These are phyloP conservation scores for Cercophora scortea DNA, from an alignment of 495 filamentous ascomycete genomes.

Conservation along the genomic window DNA sequence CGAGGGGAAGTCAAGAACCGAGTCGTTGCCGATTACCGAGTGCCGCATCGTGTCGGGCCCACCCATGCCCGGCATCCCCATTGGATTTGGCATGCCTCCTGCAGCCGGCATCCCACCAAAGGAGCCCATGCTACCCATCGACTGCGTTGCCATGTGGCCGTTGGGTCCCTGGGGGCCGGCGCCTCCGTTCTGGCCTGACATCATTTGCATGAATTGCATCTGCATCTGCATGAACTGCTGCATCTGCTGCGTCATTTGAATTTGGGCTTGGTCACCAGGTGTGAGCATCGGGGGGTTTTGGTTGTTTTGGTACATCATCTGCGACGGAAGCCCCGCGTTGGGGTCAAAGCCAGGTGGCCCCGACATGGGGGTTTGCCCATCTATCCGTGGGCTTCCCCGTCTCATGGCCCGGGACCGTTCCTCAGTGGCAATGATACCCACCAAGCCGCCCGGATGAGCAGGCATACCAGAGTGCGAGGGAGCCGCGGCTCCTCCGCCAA, in stretches of 20 bases:
- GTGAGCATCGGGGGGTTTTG: constrained; percentile 36
- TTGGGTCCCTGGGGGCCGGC: constrained; percentile 22
- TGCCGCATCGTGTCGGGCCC: constrained; percentile 32
- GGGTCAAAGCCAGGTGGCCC: constrained; percentile 30
- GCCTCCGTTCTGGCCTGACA: constrained; percentile 36
- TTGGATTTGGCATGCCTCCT: constrained; percentile 8
- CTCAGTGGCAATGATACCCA: constrained; percentile 86
- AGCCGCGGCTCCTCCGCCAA: constrained; percentile 55
- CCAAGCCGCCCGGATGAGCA: constrained; percentile 60
- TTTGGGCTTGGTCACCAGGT: constrained; percentile 65
- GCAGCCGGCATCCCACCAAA: constrained; percentile 6
- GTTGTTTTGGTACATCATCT: constrained; percentile 42
- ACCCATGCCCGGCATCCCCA: constrained; percentile 12
- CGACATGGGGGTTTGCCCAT: constrained; percentile 30
- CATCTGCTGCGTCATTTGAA: constrained; percentile 86
- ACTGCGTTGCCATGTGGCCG: constrained; percentile 26
- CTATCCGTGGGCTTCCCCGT: constrained; percentile 66
- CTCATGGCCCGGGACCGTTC: constrained; percentile 71
- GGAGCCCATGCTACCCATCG: constrained; percentile 21
- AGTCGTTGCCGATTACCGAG: constrained; percentile 33
- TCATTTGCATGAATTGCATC: constrained; percentile 87
- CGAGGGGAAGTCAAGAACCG: constrained; percentile 28
- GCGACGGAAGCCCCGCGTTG: constrained; percentile 34
- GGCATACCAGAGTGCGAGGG: constrained; percentile 13
- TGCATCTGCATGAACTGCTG: constrained; percentile 87